A percentile compares a stretch with the other conserved stretches of the same genome.
These are phyloP conservation scores for Claviceps paspali DNA, from an alignment of 2,329 filamentous ascomycete genomes.

Conservation along the genomic window DNA sequence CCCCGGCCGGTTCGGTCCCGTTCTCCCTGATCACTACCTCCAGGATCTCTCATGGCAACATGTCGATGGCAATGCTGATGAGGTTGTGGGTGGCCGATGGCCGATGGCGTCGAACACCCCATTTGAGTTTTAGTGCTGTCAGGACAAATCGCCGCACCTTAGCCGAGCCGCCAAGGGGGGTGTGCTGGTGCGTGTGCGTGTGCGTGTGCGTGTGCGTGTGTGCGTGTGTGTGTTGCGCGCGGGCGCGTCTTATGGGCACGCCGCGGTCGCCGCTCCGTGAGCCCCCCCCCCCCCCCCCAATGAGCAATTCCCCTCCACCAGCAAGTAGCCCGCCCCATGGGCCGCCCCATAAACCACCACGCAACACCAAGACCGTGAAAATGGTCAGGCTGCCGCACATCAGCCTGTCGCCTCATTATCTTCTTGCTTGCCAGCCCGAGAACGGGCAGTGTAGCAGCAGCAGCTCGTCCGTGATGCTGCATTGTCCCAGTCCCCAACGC, in stretches of 20 bases:
- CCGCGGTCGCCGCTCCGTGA: conserved; percentile 1
- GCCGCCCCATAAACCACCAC: not conserved
- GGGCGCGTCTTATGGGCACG: no score
- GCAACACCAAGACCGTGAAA: not conserved
- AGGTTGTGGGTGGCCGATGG: conserved; percentile 16
- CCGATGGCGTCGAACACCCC: conserved; percentile 14
- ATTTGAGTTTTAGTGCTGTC: conserved; percentile 25
- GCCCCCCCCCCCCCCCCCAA: no score
- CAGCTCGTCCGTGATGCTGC: not conserved
- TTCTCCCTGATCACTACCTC: conserved; percentile 21
- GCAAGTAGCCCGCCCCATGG: no score
- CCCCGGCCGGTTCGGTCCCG: conserved; percentile 21
- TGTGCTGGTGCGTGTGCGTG: not conserved
- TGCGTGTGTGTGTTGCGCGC: no score
- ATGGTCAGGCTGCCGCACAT: no score
- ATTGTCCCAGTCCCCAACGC: not conserved
- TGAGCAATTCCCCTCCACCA: no score
- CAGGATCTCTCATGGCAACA: conserved; percentile 27
- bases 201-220: no score
- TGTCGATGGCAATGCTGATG: conserved; percentile 21
- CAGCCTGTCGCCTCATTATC: no score
- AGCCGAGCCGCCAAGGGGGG: conserved; percentile 14
- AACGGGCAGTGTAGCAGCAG: no score
- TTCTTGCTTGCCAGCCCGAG: no score
- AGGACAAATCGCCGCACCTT: conserved; percentile 24